Percentiles rank a stretch among this genome's conserved stretches.
phyloP scores from a whole-genome alignment of 176 grass and related monocot species.

The Elaeis guineensis region DNA sequence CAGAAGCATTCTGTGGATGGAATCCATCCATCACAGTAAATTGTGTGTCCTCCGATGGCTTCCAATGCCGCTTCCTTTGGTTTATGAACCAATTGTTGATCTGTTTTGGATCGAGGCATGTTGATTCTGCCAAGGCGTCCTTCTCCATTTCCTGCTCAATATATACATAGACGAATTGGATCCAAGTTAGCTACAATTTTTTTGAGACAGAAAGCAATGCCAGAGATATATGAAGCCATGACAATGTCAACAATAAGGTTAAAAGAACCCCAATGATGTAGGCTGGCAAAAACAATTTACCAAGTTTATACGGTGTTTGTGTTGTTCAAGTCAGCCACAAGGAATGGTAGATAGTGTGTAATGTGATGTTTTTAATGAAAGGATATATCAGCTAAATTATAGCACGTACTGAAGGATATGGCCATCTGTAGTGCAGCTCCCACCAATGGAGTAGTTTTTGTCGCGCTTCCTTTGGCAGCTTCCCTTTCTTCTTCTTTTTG shows the following conservation, averaged over 20 bases:
- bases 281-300: too few species aligned
- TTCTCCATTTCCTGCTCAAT: slow-evolving; percentile 69
- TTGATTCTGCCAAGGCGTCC: slow-evolving; percentile 56
- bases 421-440: slow-evolving; percentile 95
- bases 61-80: slow-evolving; percentile 97
- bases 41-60: slow-evolving; percentile 57
- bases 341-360: too few species aligned
- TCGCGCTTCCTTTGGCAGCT: slow-evolving; percentile 83
- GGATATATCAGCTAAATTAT: not conserved
- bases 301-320: too few species aligned
- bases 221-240: too few species aligned
- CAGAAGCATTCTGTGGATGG: slow-evolving; percentile 23
- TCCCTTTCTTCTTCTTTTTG: slow-evolving; percentile 85
- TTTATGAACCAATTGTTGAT: slow-evolving; percentile 99
- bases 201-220: too few species aligned
- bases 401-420: slow-evolving; percentile 75
- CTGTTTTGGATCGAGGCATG: slow-evolving; percentile 91
- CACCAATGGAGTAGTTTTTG: slow-evolving; percentile 84
- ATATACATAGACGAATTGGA: not conserved
- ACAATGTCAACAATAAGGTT: too few species aligned
- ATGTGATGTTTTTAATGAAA: too few species aligned
- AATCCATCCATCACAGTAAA: slow-evolving; percentile 48
- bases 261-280: too few species aligned
- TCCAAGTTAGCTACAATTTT: too few species aligned
- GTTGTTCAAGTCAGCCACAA: too few species aligned